phyloP scores from a whole-genome alignment of 352 stramenopile genomes.

The Halophytophthora polymorphica region DNA sequence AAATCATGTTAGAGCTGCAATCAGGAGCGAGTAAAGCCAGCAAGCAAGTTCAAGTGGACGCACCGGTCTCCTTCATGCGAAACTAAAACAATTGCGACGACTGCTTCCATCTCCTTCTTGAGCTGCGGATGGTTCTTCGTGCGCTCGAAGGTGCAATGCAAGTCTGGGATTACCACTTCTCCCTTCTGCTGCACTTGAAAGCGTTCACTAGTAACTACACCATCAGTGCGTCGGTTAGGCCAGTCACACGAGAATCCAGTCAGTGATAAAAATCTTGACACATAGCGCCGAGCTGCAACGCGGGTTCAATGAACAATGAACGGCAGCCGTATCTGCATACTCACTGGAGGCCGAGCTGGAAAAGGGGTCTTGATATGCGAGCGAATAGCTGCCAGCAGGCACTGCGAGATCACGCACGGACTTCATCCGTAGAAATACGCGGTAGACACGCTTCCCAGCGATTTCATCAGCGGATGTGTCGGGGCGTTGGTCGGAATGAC shows the following conservation, averaged over 20 bases:
- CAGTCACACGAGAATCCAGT: neutral
- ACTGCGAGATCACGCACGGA: slow-evolving; percentile 28
- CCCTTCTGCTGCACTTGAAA: slow-evolving; percentile 34
- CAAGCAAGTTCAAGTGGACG: neutral
- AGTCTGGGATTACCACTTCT: slow-evolving; percentile 28
- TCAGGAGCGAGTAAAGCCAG: neutral
- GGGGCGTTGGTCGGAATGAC: slow-evolving; percentile 1
- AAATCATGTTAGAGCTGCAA: neutral
- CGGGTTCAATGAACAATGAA: too few relatives aligned
- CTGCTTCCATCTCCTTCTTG: slow-evolving; percentile 45
- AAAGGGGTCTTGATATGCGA: slow-evolving; percentile 42
- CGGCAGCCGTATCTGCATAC: neutral
- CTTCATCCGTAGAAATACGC: slow-evolving; percentile 37
- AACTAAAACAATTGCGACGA: slow-evolving; percentile 39
- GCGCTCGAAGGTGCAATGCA: slow-evolving; percentile 50
- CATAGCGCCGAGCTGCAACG: too few relatives aligned
- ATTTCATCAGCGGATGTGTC: slow-evolving; percentile 9
- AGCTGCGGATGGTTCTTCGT: slow-evolving; percentile 27
- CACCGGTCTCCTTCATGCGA: slow-evolving; percentile 21
- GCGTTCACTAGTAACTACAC: slow-evolving; percentile 35
- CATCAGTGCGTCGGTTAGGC: neutral
- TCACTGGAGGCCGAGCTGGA: slow-evolving; percentile 28
- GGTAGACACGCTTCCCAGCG: slow-evolving; percentile 20
- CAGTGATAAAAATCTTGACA: too few relatives aligned
- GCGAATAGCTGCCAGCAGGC: slow-evolving; percentile 19